Percentiles rank a stretch among this genome's conserved stretches.
phyloP scores from a whole-genome alignment of 495 filamentous ascomycete genomes.

The Neurospora sp. region DNA sequence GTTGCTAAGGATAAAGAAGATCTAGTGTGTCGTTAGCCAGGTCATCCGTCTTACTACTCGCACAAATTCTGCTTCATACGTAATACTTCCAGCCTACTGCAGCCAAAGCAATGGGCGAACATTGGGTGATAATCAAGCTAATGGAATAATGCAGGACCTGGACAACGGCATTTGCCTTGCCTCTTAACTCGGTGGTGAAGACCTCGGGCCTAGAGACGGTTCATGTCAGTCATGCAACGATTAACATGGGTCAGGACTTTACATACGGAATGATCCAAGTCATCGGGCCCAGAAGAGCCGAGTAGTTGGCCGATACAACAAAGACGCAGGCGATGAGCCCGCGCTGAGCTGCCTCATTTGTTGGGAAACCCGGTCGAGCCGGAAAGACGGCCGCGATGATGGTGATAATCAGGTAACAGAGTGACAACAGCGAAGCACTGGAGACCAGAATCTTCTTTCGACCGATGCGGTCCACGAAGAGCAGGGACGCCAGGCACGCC shows the following conservation, averaged over 20 bases:
- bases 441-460: constrained; percentile 44
- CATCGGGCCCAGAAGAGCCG: constrained; percentile 42
- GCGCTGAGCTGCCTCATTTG: constrained; percentile 32
- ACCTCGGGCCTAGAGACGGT: constrained; percentile 34
- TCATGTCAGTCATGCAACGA: background rate
- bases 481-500: constrained; percentile 41
- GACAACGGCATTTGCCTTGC: constrained; percentile 40
- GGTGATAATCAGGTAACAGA: constrained; percentile 38
- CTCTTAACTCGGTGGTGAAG: constrained; percentile 45
- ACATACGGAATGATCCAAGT: constrained; percentile 43
- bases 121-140: constrained; percentile 46
- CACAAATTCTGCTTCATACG: background rate
- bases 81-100: constrained; percentile 42
- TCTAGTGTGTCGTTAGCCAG: constrained; percentile 14
- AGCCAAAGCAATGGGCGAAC: constrained; percentile 42
- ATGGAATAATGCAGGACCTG: constrained; percentile 46
- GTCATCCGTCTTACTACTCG: background rate
- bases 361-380: constrained; percentile 23
- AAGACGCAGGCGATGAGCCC: constrained; percentile 48
- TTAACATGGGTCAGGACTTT: background rate
- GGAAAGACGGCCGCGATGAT: constrained; percentile 41
- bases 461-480: constrained; percentile 42
- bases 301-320: constrained; percentile 48
- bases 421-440: constrained; percentile 34
- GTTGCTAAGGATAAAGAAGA: constrained; percentile 45